A percentile compares a stretch with the other conserved stretches of the same genome.
These are phyloP conservation scores for Neophaeococcomyces mojaviensis DNA, from an alignment of 2,329 filamentous ascomycete genomes.

Conservation along the genomic window DNA sequence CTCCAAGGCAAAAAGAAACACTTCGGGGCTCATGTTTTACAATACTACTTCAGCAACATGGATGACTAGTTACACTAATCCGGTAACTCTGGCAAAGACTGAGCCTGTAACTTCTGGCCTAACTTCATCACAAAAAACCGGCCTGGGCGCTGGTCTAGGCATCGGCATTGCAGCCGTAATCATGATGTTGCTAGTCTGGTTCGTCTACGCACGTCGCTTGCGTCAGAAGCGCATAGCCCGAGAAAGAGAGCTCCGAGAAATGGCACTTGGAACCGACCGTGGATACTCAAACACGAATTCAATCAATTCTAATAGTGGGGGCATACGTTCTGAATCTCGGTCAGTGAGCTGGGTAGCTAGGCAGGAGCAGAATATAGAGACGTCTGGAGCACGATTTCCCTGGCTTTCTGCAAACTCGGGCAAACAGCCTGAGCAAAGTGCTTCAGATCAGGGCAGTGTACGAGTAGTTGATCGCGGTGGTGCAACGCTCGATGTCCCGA, in stretches of 20 bases:
- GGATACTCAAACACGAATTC: slow-evolving; percentile 32
- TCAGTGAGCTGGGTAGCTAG: slow-evolving; percentile 20
- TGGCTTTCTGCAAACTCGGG: slow-evolving; percentile 29
- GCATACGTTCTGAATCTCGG: slow-evolving; percentile 10
- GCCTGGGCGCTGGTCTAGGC: slow-evolving; percentile 59
- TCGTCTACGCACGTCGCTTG: slow-evolving; percentile 46
- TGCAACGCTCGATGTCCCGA: slow-evolving; percentile 30
- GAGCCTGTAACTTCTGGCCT: slow-evolving; percentile 12
- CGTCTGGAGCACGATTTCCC: slow-evolving; percentile 21
- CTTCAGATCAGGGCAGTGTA: too few relatives aligned
- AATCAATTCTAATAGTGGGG: slow-evolving; percentile 19
- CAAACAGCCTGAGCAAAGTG: slow-evolving; percentile 2
- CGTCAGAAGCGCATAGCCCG: slow-evolving; percentile 34
- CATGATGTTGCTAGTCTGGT: slow-evolving; percentile 39
- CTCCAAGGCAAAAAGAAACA: slow-evolving; percentile 27
- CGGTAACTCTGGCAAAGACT: slow-evolving; percentile 24
- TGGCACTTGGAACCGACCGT: slow-evolving; percentile 45
- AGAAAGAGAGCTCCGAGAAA: slow-evolving; percentile 48
- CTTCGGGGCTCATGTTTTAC: slow-evolving; percentile 45
- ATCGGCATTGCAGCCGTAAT: slow-evolving; percentile 52
- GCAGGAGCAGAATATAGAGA: slow-evolving; percentile 20
- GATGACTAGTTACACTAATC: slow-evolving; percentile 50
- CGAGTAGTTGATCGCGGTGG: too few relatives aligned
- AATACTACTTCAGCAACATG: slow-evolving; percentile 56
- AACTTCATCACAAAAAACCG: slow-evolving; percentile 41